Base-by-base conservation (phyloP, 2,329 filamentous ascomycete genomes). In the Gnomoniopsis sp. region DNA sequence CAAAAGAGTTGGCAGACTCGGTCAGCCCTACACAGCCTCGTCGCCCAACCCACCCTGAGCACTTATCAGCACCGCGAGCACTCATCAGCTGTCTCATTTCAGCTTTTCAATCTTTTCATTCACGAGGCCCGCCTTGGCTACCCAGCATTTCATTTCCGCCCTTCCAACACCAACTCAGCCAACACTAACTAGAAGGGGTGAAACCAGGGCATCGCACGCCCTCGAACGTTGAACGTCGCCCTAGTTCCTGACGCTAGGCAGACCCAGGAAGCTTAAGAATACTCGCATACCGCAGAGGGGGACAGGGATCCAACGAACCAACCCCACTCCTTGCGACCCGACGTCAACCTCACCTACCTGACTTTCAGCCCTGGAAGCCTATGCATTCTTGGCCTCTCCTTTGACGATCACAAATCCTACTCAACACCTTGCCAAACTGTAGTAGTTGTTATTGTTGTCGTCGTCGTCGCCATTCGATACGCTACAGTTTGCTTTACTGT, bases 11-110 rank as follows among this genome's bases (percentile, higher is more conserved):
- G 8, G n/a, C 14, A 21, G 17, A 11, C 21, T 15, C 17, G 22
- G 15, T 44, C 23, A 23, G n/a, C 38, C 46, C 38, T 55, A 43
- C 53, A 55, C 53, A 55, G 53, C 53, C 53, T 55, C 53, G 53
- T 49, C 53, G 41, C 12, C 36, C 36, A 41, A 17, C 36, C 52
- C 52, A 3, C 33, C 52, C 23, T 21, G 52, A 21, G 19, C 30
- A 21, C 26, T 12, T 54, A n/a, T 52, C 14, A 26, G 12, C 15
- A n/a, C n/a, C n/a, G n/a, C n/a, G n/a, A n/a, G n/a, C n/a, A n/a
- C n/a, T n/a, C n/a, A 30, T 30, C 8, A 30, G 4, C 49, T 41
- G 6, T 10, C 33, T 17, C n/a, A 11, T 41, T 21, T 23, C 33
- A 21, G 10, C 33, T n/a, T 21, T 36, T 50, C 17, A 15, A 8